phyloP scores from a whole-genome alignment of 805 yeast species.

The Priceomyces castillae region DNA sequence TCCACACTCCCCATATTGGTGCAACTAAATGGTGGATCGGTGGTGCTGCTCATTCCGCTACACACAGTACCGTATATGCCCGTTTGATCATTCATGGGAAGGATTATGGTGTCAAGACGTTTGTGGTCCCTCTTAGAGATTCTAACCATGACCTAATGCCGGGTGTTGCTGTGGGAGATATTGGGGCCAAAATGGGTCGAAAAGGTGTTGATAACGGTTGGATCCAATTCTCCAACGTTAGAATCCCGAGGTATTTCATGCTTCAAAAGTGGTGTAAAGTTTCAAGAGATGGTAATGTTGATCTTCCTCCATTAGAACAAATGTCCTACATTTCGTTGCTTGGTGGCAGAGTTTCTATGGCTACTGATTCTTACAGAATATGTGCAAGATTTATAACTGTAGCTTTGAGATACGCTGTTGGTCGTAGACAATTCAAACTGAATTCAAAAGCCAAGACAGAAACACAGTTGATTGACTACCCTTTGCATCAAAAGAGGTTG shows the following conservation, averaged over 20 bases:
- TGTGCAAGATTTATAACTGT: slow-evolving; percentile 78
- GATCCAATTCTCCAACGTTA: slow-evolving; percentile 85
- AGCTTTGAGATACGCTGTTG: slow-evolving; percentile 85
- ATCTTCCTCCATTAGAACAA: slow-evolving; percentile 82
- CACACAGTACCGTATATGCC: slow-evolving; percentile 84
- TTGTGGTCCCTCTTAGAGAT: slow-evolving; percentile 88
- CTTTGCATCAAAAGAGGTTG: slow-evolving; percentile 84
- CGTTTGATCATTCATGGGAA: slow-evolving; percentile 75
- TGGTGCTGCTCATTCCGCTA: slow-evolving; percentile 94
- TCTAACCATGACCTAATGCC: slow-evolving; percentile 67
- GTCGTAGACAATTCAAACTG: slow-evolving; percentile 77
- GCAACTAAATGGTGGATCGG: slow-evolving; percentile 99
- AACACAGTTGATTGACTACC: slow-evolving; percentile 77
- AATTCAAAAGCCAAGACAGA: slow-evolving; percentile 46
- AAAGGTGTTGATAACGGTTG: slow-evolving; percentile 96
- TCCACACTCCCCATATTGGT: slow-evolving; percentile 85
- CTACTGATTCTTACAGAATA: slow-evolving; percentile 75
- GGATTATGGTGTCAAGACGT: slow-evolving; percentile 90
- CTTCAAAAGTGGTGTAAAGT: slow-evolving; percentile 76
- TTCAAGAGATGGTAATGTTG: slow-evolving; percentile 63
- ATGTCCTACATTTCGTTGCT: slow-evolving; percentile 83
- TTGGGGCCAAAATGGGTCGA: slow-evolving; percentile 94
- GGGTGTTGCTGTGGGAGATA: slow-evolving; percentile 85
- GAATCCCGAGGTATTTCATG: slow-evolving; percentile 82
- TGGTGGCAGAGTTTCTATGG: slow-evolving; percentile 90